Base-by-base conservation (phyloP, 2,329 filamentous ascomycete genomes). In the Claviceps sp. region DNA sequence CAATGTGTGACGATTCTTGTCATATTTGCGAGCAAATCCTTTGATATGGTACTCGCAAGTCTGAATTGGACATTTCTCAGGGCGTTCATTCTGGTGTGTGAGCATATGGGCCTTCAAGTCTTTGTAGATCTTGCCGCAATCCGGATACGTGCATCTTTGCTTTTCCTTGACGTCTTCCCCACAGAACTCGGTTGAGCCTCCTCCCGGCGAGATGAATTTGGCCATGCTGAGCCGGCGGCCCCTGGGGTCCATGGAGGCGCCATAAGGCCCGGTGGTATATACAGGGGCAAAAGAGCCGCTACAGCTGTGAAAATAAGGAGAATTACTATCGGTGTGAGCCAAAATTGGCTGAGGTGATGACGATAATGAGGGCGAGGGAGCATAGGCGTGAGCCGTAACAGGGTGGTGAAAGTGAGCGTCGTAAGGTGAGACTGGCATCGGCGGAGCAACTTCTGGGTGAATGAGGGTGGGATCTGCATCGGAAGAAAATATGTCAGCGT, bases 71-170 rank as follows among this genome's bases (percentile, higher is more conserved):
- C 90, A 96, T 72, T 96, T 96, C 65, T 95, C 89, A 0, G 90
- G 90, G 24, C 90, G 78, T 71, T 95, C 89, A 54, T 82, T 85
- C 68, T 93, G 87, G 67, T 96, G 90, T 0, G 90, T 96, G 65
- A 95, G 79, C 85, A 94, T 91, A 68, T 96, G 90, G 8, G 90
- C 89, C 69, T 91, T 91, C 57, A 95, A 72, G 63, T 95, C 89
- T 70, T 94, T 94, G 77, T 94, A 94, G 53, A 84, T 76, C 61
- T 86, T 83, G 57, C 89, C 88, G 61, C 89, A 95, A 53, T 91
- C 88, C 6, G 85, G 82, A 62, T 89, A 83, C 1, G 87, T 86
- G 72, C 89, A 95, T 55, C 86, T 76, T 60, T 78, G 76, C 69
- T 79, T 80, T 63, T 87, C 84, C 62, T 85, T 83, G 54, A 72